Evolutionary conservation across 176 grass and related monocot genomes (phyloP).

Genomic region (Triticum timopheevii): DNA sequence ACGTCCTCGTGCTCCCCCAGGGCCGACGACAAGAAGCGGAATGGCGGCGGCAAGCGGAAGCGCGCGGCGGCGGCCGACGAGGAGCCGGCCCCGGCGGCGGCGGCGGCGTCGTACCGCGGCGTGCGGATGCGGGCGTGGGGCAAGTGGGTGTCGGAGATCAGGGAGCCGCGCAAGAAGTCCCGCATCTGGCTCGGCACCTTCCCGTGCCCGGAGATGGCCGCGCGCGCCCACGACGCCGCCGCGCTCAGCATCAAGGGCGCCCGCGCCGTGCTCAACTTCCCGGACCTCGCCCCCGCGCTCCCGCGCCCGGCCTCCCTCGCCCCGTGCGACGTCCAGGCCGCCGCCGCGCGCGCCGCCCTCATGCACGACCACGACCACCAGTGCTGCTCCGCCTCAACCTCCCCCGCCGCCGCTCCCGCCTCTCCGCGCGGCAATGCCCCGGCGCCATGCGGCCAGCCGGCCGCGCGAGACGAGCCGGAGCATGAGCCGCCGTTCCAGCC

Average conservation of each 20-base stretch:
- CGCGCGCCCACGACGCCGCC: slow-evolving; percentile 86
- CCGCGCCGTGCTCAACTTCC: slow-evolving; percentile 86
- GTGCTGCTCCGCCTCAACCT: background rate
- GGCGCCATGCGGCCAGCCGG: background rate
- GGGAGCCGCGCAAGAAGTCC: slow-evolving; percentile 97
- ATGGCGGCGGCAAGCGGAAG: slow-evolving; percentile 4
- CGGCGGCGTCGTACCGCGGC: slow-evolving; percentile 51
- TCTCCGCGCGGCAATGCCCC: background rate
- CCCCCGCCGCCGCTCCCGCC: background rate
- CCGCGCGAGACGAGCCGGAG: background rate
- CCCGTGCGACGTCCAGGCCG: slow-evolving; percentile 84
- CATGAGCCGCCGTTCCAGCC: background rate
- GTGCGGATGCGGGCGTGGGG: slow-evolving; percentile 90
- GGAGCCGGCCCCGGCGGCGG: background rate
- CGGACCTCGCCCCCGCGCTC: slow-evolving; percentile 52
- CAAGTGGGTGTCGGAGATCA: slow-evolving; percentile 98
- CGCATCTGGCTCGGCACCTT: slow-evolving; percentile 97
- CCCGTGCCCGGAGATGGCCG: slow-evolving; percentile 81
- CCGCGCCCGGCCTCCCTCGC: slow-evolving; percentile 55
- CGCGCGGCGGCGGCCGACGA: background rate
- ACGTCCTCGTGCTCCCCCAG: slow-evolving; percentile 27
- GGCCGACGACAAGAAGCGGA: slow-evolving; percentile 16
- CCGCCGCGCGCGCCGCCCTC: slow-evolving; percentile 67
- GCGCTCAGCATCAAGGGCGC: slow-evolving; percentile 82
- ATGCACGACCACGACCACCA: slow-evolving; percentile 30